phyloP scores from a whole-genome alignment of 2,329 filamentous ascomycete genomes.

The Chaetothyriales sp. region DNA sequence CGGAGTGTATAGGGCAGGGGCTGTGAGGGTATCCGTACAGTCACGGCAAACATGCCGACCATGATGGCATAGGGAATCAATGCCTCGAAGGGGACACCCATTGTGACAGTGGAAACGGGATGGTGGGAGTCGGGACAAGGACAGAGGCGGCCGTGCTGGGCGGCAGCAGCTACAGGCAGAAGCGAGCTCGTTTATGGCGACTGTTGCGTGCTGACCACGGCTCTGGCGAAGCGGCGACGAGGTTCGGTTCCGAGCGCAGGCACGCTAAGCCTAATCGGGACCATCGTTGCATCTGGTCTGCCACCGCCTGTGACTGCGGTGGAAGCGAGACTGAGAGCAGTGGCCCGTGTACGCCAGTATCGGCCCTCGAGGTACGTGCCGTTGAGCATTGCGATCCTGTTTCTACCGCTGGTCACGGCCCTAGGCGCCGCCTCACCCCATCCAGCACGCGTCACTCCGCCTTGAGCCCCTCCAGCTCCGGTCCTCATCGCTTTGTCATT shows the following conservation, averaged over 20 bases:
- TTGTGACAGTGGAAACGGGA: slow-evolving; percentile 22
- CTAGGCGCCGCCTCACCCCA: neutral
- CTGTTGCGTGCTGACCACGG: no score
- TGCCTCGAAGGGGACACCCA: slow-evolving; percentile 54
- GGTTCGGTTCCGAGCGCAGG: neutral
- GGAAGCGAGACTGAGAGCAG: neutral
- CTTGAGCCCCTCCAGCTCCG: neutral
- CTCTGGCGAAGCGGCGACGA: neutral
- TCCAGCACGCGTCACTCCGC: neutral
- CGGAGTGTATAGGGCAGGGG: slow-evolving; percentile 3
- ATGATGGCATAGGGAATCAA: slow-evolving; percentile 50
- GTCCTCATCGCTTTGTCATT: neutral
- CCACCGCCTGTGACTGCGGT: neutral
- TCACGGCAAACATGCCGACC: slow-evolving; percentile 27
- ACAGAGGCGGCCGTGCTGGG: neutral
- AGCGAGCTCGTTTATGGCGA: neutral
- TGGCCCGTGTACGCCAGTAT: neutral
- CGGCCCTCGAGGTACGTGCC: neutral
- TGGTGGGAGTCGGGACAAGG: neutral
- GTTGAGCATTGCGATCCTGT: neutral
- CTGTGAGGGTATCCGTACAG: slow-evolving; percentile 29
- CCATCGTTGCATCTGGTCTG: neutral
- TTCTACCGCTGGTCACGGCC: neutral
- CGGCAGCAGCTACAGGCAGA: neutral
- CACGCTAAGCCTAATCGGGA: neutral